Evolutionary conservation across 495 filamentous ascomycete genomes (phyloP).

Genomic region (Xylaria cubensis): DNA sequence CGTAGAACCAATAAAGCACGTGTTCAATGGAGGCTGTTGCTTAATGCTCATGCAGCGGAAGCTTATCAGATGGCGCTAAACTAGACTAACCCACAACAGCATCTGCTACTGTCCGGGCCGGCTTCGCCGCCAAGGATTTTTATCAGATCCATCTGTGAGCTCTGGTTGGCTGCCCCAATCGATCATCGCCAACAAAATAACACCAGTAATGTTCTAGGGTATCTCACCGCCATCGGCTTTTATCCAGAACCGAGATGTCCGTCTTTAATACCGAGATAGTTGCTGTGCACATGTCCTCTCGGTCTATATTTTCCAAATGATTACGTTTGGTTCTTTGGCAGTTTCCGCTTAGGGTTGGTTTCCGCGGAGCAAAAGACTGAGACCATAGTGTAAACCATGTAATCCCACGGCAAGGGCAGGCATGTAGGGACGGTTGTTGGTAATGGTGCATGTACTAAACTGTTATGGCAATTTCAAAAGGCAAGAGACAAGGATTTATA

Average conservation of each 20-base stretch:
- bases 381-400: not conserved
- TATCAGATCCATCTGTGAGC: not conserved
- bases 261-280: not conserved
- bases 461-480: not conserved
- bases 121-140: not conserved
- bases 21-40: not conserved
- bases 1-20: not conserved
- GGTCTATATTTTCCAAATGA: not conserved
- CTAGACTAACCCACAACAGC: not conserved
- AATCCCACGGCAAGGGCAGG: not conserved
- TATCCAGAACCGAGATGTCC: not conserved
- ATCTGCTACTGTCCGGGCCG: not conserved
- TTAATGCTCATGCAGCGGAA: not conserved
- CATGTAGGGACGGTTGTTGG: not conserved
- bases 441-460: not conserved
- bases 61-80: conserved; percentile 14
- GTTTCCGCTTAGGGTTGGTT: conserved; percentile 5
- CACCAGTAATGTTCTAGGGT: not conserved
- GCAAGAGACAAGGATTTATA: not conserved
- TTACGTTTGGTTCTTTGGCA: not conserved
- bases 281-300: not conserved
- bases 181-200: not conserved
- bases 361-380: not conserved
- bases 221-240: not conserved
- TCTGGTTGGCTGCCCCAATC: not conserved